Conservation (phyloP, 2,329 filamentous ascomycete genomes). For the Sporothrix sp. region DNA sequence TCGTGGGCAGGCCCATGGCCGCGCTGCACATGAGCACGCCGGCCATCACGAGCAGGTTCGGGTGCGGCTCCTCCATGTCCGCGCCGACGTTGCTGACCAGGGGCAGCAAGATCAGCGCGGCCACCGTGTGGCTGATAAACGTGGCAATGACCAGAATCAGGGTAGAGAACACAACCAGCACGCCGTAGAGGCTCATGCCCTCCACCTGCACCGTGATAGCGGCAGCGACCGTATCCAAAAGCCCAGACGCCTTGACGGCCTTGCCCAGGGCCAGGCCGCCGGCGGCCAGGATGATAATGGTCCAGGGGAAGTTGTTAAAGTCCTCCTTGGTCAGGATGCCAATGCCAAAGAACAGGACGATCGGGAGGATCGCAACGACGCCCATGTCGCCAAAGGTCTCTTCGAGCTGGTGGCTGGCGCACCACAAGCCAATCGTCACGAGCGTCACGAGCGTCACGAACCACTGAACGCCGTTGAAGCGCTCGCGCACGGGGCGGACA, state of each 20-base stretch:
- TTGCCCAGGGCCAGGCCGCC: constrained; percentile 89
- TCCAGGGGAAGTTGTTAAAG: constrained; percentile 99
- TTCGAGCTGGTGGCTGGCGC: constrained; percentile 81
- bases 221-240: constrained; percentile 78
- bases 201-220: constrained; percentile 65
- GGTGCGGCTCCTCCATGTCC: constrained; percentile 79
- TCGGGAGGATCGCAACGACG: constrained; percentile 90
- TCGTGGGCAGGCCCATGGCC: constrained; percentile 94
- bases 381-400: constrained; percentile 93
- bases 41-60: constrained; percentile 91
- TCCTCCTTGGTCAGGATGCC: constrained; percentile 97
- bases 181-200: constrained; percentile 71
- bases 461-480: constrained; percentile 80
- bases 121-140: constrained; percentile 96
- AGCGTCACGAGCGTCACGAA: constrained; percentile 83
- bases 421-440: constrained; percentile 83
- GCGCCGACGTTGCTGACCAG: constrained; percentile 79
- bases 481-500: constrained; percentile 81
- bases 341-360: constrained; percentile 92
- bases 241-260: constrained; percentile 83
- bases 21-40: constrained; percentile 93
- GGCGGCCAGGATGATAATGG: constrained; percentile 95
- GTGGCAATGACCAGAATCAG: constrained; percentile 89
- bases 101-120: constrained; percentile 86
- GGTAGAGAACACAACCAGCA: constrained; percentile 74